Percentiles rank a stretch among this genome's conserved stretches.
Evolutionary conservation across 768 basidiomycete genomes (phyloP).

Genomic region (Filobasidium floriforme): DNA sequence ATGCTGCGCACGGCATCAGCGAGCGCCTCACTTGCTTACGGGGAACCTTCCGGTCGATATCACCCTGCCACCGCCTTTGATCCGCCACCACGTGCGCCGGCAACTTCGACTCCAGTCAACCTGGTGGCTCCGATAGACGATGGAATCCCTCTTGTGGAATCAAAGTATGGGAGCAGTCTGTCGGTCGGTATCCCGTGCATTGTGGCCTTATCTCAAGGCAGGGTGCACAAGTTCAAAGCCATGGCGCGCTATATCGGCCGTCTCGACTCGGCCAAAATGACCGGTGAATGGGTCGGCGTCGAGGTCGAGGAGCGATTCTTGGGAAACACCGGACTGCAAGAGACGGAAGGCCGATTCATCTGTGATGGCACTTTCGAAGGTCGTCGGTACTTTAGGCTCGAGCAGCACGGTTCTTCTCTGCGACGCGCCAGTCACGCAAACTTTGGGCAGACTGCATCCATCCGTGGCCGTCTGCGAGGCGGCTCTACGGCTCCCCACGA

Average conservation of each 20-base stretch:
- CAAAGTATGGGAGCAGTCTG: constrained; percentile 27
- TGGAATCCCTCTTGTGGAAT: constrained; percentile 21
- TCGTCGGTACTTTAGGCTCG: constrained; percentile 32
- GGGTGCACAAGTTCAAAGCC: constrained; percentile 34
- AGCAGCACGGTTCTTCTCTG: neutral
- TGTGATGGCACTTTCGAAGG: constrained; percentile 27
- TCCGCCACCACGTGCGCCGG: constrained; percentile 24
- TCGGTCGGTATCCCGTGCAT: constrained; percentile 41
- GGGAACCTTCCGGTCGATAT: neutral
- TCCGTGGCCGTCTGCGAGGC: constrained; percentile 14
- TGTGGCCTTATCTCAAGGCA: constrained; percentile 24
- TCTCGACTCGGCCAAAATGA: constrained; percentile 27
- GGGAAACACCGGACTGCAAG: constrained; percentile 19
- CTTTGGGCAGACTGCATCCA: constrained; percentile 6
- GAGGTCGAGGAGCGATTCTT: constrained; percentile 28
- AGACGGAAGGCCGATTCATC: constrained; percentile 14
- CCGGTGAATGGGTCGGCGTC: constrained; percentile 41
- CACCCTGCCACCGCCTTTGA: constrained; percentile 41
- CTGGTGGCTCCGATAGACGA: constrained; percentile 22
- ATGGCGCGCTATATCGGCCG: constrained; percentile 36
- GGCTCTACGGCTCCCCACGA: constrained; percentile 7
- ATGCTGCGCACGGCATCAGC: neutral
- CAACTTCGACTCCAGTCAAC: neutral
- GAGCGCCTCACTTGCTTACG: neutral
- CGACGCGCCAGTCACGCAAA: constrained; percentile 9